These are phyloP conservation scores for Gamarada debralockiae DNA, from an alignment of 495 filamentous ascomycete species.

Conservation along the genomic window DNA sequence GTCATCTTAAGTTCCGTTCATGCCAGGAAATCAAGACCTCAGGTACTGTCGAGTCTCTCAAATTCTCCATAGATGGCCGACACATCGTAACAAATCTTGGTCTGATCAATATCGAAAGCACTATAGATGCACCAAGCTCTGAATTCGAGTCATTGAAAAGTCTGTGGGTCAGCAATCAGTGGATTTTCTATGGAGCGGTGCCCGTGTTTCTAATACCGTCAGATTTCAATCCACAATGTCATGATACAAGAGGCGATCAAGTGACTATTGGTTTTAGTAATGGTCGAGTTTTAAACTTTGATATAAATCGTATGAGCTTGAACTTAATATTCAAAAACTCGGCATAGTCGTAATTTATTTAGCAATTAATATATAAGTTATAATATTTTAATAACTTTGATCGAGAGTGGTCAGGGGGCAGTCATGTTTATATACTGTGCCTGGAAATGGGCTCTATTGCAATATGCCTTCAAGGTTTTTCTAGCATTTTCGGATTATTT, in stretches of 20 bases:
- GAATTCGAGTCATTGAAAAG: constrained; percentile 9
- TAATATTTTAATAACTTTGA: too few species aligned
- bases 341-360: constrained; percentile 3
- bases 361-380: constrained; percentile 4
- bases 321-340: constrained; percentile 9
- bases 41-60: not conserved
- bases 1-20: constrained; percentile 2
- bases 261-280: constrained; percentile 6
- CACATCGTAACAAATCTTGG: constrained; percentile 9
- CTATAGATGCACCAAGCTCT: constrained; percentile 1
- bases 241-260: constrained; percentile 12
- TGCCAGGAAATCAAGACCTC: constrained; percentile 1
- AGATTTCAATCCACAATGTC: constrained; percentile 10
- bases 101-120: constrained; percentile 12
- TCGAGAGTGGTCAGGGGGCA: too few species aligned
- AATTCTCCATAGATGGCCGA: constrained; percentile 9
- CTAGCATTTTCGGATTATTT: too few species aligned
- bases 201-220: constrained; percentile 3
- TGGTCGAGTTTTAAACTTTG: constrained; percentile 10
- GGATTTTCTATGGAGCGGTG: constrained; percentile 12
- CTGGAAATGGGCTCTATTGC: too few species aligned
- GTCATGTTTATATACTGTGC: too few species aligned
- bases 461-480: too few species aligned
- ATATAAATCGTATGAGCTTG: constrained; percentile 10
- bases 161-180: constrained; percentile 7